A percentile compares a stretch with the other conserved stretches of the same genome.
Evolutionary conservation across 345 rosid species (phyloP).

Genomic region (Acer campestre): DNA sequence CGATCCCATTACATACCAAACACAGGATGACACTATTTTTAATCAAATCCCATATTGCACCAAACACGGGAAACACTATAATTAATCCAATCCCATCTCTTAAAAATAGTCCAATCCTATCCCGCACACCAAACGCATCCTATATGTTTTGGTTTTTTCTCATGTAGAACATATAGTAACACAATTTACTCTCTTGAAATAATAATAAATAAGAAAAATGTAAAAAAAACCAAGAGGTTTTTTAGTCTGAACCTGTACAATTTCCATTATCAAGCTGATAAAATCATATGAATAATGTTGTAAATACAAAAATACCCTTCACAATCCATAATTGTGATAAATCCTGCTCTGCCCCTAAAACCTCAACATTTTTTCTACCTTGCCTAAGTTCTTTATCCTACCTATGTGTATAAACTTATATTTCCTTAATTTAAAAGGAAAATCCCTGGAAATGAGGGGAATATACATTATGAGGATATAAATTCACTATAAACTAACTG

Average conservation of each 20-base stretch:
- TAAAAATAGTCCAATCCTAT: too few species aligned
- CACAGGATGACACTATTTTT: too few species aligned
- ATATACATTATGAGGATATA: neutral
- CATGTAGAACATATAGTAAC: neutral
- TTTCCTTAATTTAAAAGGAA: neutral
- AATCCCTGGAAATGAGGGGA: too few species aligned
- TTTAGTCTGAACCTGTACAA: neutral
- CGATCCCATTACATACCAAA: too few species aligned
- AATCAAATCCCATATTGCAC: too few species aligned
- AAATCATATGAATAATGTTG: neutral
- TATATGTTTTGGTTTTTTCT: neutral
- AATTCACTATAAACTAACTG: constrained; percentile 3
- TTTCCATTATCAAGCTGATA: constrained; percentile 1
- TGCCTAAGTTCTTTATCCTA: constrained; percentile 5
- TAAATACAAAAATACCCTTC: neutral
- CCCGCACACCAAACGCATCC: too few species aligned
- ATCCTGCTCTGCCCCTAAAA: constrained; percentile 7
- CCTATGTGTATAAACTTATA: neutral
- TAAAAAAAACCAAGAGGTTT: neutral
- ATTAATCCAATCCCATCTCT: too few species aligned
- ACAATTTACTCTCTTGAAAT: neutral
- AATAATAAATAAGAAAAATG: neutral
- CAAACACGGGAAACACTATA: too few species aligned
- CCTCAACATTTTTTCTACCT: neutral
- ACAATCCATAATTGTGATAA: neutral